Conservation (phyloP, 78 protist genomes). For the Acrasis kona region DNA sequence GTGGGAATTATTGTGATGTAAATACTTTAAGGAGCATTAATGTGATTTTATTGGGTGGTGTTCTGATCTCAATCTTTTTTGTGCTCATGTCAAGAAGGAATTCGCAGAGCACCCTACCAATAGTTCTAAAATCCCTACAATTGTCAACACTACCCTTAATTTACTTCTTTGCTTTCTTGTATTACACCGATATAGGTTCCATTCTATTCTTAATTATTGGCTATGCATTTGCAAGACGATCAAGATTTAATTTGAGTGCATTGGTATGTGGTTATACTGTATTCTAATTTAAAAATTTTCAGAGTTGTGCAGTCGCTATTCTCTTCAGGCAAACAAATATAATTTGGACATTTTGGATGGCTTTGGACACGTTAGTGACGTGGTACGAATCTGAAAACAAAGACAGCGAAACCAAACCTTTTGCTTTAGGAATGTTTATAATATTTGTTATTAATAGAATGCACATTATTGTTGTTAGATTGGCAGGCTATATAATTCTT, state of each 20-base stretch:
- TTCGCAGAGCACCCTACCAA: background rate
- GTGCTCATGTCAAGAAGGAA: background rate
- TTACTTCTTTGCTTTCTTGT: background rate
- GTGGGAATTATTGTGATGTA: background rate
- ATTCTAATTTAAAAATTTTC: too few relatives aligned
- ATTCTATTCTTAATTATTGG: background rate
- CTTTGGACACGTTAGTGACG: background rate
- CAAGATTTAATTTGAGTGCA: background rate
- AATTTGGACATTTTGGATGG: slow-evolving; percentile 1
- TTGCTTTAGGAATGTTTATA: too few relatives aligned
- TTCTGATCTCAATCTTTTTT: background rate
- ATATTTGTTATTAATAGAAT: background rate
- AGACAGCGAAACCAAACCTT: background rate
- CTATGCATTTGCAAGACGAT: background rate
- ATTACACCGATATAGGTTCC: background rate
- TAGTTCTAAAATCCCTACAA: background rate
- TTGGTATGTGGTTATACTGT: too few relatives aligned
- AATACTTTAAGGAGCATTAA: background rate
- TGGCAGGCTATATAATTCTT: too few relatives aligned
- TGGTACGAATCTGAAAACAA: background rate
- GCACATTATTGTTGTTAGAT: background rate
- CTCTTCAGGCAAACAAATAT: background rate
- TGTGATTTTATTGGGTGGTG: background rate
- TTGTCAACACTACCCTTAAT: background rate
- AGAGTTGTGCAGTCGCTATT: background rate